These are phyloP conservation scores for Grammothele lineata DNA, from an alignment of 768 basidiomycete genomes.

Conservation along the genomic window DNA sequence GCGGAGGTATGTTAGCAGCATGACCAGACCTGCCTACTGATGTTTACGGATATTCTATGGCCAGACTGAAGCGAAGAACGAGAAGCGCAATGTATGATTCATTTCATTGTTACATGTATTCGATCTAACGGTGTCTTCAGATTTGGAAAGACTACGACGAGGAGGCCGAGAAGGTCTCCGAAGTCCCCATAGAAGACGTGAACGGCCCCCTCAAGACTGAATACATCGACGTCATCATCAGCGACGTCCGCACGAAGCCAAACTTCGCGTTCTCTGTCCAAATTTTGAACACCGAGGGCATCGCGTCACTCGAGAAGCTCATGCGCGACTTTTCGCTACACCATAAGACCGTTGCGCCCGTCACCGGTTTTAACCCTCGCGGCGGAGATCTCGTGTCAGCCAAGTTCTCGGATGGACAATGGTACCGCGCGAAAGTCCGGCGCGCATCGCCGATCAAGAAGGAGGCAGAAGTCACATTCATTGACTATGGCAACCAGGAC, in stretches of 20 bases:
- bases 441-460: slow-evolving; percentile 84
- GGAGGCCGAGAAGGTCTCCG: slow-evolving; percentile 54
- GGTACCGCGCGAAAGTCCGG: slow-evolving; percentile 94
- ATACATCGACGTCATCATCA: slow-evolving; percentile 90
- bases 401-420: slow-evolving; percentile 89
- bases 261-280: slow-evolving; percentile 91
- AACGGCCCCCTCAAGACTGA: slow-evolving; percentile 66
- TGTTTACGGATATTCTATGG: neutral
- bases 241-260: slow-evolving; percentile 71
- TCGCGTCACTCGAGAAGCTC: slow-evolving; percentile 86
- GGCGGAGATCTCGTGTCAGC: slow-evolving; percentile 91
- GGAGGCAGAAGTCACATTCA: slow-evolving; percentile 93
- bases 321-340: slow-evolving; percentile 92
- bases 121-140: slow-evolving; percentile 33
- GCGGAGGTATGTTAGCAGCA: slow-evolving; percentile 58
- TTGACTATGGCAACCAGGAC: slow-evolving; percentile 95
- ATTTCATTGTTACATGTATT: neutral
- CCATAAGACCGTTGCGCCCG: slow-evolving; percentile 62
- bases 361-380: slow-evolving; percentile 73
- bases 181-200: slow-evolving; percentile 42
- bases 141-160: slow-evolving; percentile 87
- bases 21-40: neutral
- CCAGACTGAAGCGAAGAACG: slow-evolving; percentile 80
- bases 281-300: slow-evolving; percentile 87
- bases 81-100: slow-evolving; percentile 65